A percentile compares a stretch with the other conserved stretches of the same genome.
phyloP scores from a whole-genome alignment of 2,329 filamentous ascomycete genomes.

The Phoma sp. region DNA sequence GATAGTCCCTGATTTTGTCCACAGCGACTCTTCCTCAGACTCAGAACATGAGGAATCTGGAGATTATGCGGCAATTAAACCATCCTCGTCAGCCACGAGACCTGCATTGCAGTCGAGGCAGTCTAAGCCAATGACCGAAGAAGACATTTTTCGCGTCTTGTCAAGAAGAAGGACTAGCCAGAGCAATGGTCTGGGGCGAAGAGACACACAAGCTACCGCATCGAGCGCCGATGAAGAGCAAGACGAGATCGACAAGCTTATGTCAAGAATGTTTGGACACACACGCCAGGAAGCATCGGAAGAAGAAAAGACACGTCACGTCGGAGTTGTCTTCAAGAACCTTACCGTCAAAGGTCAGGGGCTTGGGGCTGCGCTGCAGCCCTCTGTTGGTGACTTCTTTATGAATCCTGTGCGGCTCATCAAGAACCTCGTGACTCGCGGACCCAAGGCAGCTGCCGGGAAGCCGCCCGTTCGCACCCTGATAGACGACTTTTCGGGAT shows the following conservation, averaged over 20 bases:
- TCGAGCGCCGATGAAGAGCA: slow-evolving; percentile 48
- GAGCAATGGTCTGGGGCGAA: slow-evolving; percentile 28
- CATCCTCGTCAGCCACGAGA: slow-evolving; percentile 21
- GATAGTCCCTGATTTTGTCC: slow-evolving; percentile 16
- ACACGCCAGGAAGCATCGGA: slow-evolving; percentile 70
- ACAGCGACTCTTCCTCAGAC: slow-evolving; percentile 21
- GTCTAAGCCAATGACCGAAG: slow-evolving; percentile 53
- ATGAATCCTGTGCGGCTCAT: slow-evolving; percentile 62
- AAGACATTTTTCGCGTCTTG: slow-evolving; percentile 59
- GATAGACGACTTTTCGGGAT: slow-evolving; percentile 69
- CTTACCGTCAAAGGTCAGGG: slow-evolving; percentile 68
- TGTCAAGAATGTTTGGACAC: slow-evolving; percentile 74
- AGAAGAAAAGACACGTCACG: slow-evolving; percentile 72
- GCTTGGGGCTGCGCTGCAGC: slow-evolving; percentile 67
- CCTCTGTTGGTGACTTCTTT: slow-evolving; percentile 67
- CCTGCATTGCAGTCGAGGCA: slow-evolving; percentile 27
- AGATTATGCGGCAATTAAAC: slow-evolving; percentile 30
- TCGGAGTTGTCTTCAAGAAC: slow-evolving; percentile 70
- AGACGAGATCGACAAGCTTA: slow-evolving; percentile 65
- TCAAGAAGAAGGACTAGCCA: slow-evolving; percentile 57
- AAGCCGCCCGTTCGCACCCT: slow-evolving; percentile 69
- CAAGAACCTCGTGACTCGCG: slow-evolving; percentile 58
- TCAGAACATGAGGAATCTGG: slow-evolving; percentile 32
- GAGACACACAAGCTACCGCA: slow-evolving; percentile 32
- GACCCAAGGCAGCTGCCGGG: slow-evolving; percentile 44